Evolutionary conservation across 2,329 filamentous ascomycete species (phyloP).

Genomic region (Nothophoma quercina): DNA sequence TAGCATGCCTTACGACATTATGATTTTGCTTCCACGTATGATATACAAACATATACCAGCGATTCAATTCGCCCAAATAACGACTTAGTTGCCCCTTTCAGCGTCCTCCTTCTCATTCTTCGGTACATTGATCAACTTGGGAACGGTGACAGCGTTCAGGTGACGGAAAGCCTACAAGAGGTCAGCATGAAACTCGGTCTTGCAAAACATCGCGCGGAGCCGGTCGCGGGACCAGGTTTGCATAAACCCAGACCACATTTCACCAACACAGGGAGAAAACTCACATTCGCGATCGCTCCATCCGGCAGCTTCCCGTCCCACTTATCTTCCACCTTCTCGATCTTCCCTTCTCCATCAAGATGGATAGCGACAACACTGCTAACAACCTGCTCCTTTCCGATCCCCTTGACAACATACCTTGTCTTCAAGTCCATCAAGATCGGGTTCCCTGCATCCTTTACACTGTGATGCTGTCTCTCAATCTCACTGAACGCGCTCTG

Average conservation of each 20-base stretch:
- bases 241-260: too few relatives aligned
- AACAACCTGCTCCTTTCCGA: constrained; percentile 61
- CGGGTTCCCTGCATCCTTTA: constrained; percentile 65
- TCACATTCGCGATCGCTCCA: constrained; percentile 59
- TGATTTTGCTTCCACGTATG: constrained; percentile 29
- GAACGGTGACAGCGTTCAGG: constrained; percentile 61
- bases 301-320: constrained; percentile 64
- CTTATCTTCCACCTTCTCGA: constrained; percentile 62
- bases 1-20: constrained; percentile 20
- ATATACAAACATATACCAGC: constrained; percentile 15
- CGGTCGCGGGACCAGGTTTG: too few relatives aligned
- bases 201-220: too few relatives aligned
- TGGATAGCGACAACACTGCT: constrained; percentile 59
- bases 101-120: constrained; percentile 62
- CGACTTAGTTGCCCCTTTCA: constrained; percentile 54
- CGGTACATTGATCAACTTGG: constrained; percentile 60
- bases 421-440: constrained; percentile 64
- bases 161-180: constrained; percentile 58
- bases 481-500: constrained; percentile 66
- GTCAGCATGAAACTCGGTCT: constrained; percentile 36
- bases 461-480: constrained; percentile 61
- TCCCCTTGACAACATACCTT: constrained; percentile 62
- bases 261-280: constrained; percentile 44
- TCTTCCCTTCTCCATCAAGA: constrained; percentile 53
- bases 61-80: constrained; percentile 12